These are phyloP conservation scores for Hippophae tibetana DNA, from an alignment of 306 rosid species.

Conservation along the genomic window DNA sequence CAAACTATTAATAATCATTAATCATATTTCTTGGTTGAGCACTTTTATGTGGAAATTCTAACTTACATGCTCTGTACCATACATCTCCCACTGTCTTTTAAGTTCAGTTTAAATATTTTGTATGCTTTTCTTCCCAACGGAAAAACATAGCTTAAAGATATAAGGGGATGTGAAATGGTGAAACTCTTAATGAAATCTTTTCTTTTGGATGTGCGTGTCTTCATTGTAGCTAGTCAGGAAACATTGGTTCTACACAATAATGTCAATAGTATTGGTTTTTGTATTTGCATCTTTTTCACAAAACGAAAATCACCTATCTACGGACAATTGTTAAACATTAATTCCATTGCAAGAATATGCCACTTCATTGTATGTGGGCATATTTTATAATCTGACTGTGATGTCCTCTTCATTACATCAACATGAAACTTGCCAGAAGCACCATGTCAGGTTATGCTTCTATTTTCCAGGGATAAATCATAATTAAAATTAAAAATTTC, in stretches of 20 bases:
- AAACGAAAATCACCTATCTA: neutral
- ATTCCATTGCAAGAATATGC: neutral
- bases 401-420: no score
- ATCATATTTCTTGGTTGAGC: no score
- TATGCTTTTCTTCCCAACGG: no score
- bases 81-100: no score
- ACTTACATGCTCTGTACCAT: neutral
- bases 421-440: neutral
- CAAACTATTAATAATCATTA: no score
- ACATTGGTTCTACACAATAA: neutral
- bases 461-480: neutral
- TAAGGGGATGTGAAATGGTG: neutral
- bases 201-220: neutral
- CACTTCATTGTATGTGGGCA: neutral
- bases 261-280: neutral
- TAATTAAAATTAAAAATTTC: neutral
- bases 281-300: neutral
- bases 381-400: no score
- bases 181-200: neutral
- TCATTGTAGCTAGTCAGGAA: neutral
- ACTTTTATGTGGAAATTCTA: no score
- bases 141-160: no score
- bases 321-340: neutral
- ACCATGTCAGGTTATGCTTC: neutral
- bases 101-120: no score